phyloP scores from a whole-genome alignment of 345 rosid species.

The Murraya paniculata region DNA sequence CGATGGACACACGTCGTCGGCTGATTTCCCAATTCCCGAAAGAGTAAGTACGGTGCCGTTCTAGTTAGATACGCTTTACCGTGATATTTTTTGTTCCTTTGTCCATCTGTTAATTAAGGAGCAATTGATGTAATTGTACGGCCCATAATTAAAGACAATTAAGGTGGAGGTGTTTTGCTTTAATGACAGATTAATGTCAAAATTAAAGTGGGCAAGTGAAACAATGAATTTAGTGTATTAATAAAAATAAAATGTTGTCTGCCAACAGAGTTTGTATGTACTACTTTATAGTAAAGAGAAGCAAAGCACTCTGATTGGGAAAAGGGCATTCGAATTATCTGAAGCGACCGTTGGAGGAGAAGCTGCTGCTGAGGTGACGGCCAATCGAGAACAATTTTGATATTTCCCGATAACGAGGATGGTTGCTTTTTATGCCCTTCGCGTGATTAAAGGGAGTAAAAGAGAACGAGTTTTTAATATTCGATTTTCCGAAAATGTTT shows the following conservation, averaged over 20 bases:
- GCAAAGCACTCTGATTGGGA: neutral
- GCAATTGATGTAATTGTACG: neutral
- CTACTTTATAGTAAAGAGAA: neutral
- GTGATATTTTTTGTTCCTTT: neutral
- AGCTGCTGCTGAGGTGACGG: neutral
- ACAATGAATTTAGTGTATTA: neutral
- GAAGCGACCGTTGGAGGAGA: conserved; percentile 12
- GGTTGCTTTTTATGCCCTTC: conserved; percentile 14
- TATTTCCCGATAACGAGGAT: conserved; percentile 27
- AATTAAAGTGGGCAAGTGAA: neutral
- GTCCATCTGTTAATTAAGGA: neutral
- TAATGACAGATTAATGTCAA: neutral
- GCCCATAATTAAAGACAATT: neutral
- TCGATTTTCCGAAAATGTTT: neutral
- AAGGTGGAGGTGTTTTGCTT: neutral
- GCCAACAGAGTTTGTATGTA: too few relatives aligned
- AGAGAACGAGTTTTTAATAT: neutral
- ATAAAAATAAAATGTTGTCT: neutral
- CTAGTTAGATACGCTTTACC: neutral
- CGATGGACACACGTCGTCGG: neutral
- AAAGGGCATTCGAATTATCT: neutral
- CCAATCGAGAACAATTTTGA: conserved; percentile 9
- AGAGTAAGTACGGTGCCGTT: too few relatives aligned
- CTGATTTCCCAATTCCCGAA: too few relatives aligned
- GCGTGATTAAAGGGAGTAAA: conserved; percentile 20